Evolutionary conservation across 2,329 filamentous ascomycete genomes (phyloP), one percentile per base, ranked within the genome.

Genomic region (Paraconiothyrium sp.): DNA sequence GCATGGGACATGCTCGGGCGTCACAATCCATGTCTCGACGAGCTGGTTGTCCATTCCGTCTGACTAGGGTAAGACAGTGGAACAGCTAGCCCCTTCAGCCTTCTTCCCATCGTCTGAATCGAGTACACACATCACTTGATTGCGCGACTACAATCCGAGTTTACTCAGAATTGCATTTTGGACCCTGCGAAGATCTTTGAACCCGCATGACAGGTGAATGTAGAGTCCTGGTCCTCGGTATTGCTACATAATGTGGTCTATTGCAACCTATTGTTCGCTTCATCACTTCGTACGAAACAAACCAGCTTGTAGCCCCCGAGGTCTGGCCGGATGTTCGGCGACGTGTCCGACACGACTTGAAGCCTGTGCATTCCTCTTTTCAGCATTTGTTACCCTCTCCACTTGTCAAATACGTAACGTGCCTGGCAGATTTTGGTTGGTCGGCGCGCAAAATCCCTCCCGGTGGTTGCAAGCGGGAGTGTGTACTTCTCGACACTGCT

Each of bases 1-100:
- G 27, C 22, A 27, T 24, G 16, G 39, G 51, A 54, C 6, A 54
- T 54, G 51, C 39, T 54, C 51, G 37, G 51, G 51, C 37, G 27
- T 44, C 51, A 44, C 22, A n/a, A 34, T 32, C 51, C 16, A 13
- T 37, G 34, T 52, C n/a, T 54, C 22, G 37, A 35, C 16, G 9
- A 4, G 20, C 43, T 46, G 3, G 22, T 20, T 16, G 6, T 9
- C n/a, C 22, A 34, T 54, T 20, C 30, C 22, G 22, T 44, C 35
- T 44, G 14, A 41, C 34, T 11, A 27, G 37, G 16, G 14, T 8
- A 41, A 51, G 22, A 22, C 10, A 24, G 27, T 11, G 24, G 30
- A 37, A 22, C 30, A 37, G 30, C n/a, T 35, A 30, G 48, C 14
- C 22, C 8, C 9, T 20, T 35, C 14, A 35, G 14, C 48, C 48